Evolutionary conservation across 352 stramenopile species (phyloP), one percentile per base, ranked within the genome.

Genomic region (Aphanomyces invadans): DNA sequence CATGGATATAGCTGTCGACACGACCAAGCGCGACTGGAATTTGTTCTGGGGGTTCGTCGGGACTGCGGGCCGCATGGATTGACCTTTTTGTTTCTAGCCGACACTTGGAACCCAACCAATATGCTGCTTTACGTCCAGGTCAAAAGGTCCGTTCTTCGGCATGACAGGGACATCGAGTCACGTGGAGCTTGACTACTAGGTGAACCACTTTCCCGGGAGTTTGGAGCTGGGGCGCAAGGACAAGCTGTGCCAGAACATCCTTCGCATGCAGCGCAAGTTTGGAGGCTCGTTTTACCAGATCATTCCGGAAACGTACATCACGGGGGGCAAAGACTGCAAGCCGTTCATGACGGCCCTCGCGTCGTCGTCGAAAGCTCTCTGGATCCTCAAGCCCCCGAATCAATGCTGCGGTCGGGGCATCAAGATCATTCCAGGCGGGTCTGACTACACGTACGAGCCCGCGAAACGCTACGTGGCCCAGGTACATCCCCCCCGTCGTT

Each of bases 201-300:
- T 89, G 9, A 90, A 92, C 33, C 83, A 90, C 48, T 90, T 90
- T 38, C 80, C 83, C 17, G 83, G 78, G 1, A 92, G 81, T 67
- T 86, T 89, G 46, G 81, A 89, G 17, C 70, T 92, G 25, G 81
- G 81, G 2, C 83, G 81, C n/a, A 92, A 92, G 57, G 81, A 90
- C 25, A 73, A 74, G 0, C 55, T 92, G 15, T 91, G 80, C 44
- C 49, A 42, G 9, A 81, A 89, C 29, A 29, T 90, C 26, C 48
- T 92, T 21, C 78, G 79, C 21, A 78, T 88, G 65, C 74, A 73
- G n/a, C 86, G 86, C 61, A 87, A 79, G 28, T 78, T 88, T 19
- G 25, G 7, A 7, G 70, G 78, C 1, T 28, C 28, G 0, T 75
- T 75, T 2, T 91, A 86, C 32, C 65, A 74, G 0, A 73, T 91